Evolutionary conservation across 441 rosid genomes (phyloP), one percentile per base, ranked within the genome.

Genomic region (Gossypium trilobum): DNA sequence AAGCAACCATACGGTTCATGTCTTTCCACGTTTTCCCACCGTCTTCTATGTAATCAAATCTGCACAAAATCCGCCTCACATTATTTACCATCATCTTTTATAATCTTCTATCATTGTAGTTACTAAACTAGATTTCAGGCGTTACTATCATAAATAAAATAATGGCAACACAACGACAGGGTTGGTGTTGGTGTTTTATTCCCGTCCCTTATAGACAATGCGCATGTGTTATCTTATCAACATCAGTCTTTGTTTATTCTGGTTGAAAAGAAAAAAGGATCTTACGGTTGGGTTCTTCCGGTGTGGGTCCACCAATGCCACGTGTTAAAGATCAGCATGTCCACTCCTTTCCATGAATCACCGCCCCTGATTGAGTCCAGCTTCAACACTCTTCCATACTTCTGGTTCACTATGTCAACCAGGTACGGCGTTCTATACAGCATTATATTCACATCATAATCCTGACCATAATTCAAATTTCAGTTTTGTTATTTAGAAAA

Each of bases 251-350:
- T 5, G 6, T 58, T 27, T 58, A 19, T 19, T 16, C 19, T 16
- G 1, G 25, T 55, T 1, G 5, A 0, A 14, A 25, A 27, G 20
- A 39, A 50, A 0, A 6, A 4, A 0, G 1, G 54, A 73, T 63
- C 87, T 20, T 79, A 89, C 90, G 90, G 87, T 62, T 85, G 91
- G 52, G 79, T 66, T 65, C 78, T 78, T 10, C 84, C 89, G 0
- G 71, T 78, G 79, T 87, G 91, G n/a, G 86, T 82, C 94, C 94
- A 89, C 94, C 94, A 89, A 61, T 89, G 91, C 94, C 91, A 87
- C 0, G 87, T 77, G 81, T 84, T 89, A 71, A 89, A 87, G 73
- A 89, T 72, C 81, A 89, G 74, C 75, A 87, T 75, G 83, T 87
- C 91, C 94, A 87, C 85, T 62, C 87, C 90, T 78, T 50, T 82